Evolutionary conservation across 345 rosid genomes (phyloP).

Genomic region (Pugionium cornutum): DNA sequence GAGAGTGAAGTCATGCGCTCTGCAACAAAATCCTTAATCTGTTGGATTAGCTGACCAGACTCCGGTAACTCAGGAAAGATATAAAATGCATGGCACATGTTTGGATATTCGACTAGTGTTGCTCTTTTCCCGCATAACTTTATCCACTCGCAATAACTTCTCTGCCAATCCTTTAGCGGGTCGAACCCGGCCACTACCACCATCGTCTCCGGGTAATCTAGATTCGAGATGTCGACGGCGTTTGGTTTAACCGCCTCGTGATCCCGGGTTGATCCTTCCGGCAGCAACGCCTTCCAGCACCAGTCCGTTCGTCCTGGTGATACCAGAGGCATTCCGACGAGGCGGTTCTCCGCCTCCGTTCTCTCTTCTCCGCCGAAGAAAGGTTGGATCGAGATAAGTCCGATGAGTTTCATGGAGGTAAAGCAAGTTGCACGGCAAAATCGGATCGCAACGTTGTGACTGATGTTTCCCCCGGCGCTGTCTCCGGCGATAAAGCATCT

Average conservation of each 20-base stretch:
- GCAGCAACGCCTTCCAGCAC: slow-evolving; percentile 59
- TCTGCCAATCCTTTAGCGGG: slow-evolving; percentile 83
- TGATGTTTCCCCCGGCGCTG: slow-evolving; percentile 80
- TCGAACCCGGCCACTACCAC: slow-evolving; percentile 63
- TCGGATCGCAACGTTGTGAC: slow-evolving; percentile 68
- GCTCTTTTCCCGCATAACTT: slow-evolving; percentile 63
- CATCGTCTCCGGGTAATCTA: slow-evolving; percentile 59
- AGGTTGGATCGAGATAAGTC: slow-evolving; percentile 71
- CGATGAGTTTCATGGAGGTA: slow-evolving; percentile 41
- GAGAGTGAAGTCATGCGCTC: slow-evolving; percentile 40
- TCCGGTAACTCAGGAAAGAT: slow-evolving; percentile 69
- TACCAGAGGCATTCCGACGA: slow-evolving; percentile 42
- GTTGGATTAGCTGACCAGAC: slow-evolving; percentile 45
- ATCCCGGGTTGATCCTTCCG: slow-evolving; percentile 60
- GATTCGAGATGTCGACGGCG: slow-evolving; percentile 43
- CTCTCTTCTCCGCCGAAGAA: slow-evolving; percentile 80
- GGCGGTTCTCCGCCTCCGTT: slow-evolving; percentile 60
- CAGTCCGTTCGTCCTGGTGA: slow-evolving; percentile 52
- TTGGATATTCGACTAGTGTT: slow-evolving; percentile 63
- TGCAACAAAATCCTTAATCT: slow-evolving; percentile 56
- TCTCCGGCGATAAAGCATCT: slow-evolving; percentile 73
- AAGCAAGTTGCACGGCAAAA: slow-evolving; percentile 28
- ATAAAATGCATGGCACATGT: slow-evolving; percentile 79
- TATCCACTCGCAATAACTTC: slow-evolving; percentile 66
- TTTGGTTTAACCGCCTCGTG: slow-evolving; percentile 54